These are phyloP conservation scores for Chara braunii DNA, from an alignment of 139 green algal species.

Conservation along the genomic window DNA sequence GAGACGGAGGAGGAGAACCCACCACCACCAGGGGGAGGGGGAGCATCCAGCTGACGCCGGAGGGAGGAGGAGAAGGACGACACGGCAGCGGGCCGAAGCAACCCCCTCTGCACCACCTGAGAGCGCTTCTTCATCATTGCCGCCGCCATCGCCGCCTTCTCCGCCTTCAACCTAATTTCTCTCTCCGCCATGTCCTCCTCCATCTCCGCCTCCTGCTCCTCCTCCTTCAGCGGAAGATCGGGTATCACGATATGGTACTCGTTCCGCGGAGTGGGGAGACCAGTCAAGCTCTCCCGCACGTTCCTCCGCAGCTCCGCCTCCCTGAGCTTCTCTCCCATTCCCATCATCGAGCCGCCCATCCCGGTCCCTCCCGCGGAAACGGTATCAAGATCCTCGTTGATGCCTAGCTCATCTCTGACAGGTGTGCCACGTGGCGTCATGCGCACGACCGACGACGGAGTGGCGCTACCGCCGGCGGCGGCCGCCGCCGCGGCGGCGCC, in stretches of 20 bases:
- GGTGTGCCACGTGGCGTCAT: constrained; percentile 53
- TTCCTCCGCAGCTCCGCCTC: constrained; percentile 44
- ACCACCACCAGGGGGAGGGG: too few relatives aligned
- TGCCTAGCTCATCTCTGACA: constrained; percentile 67
- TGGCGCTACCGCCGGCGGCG: constrained; percentile 9
- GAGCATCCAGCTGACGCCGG: too few relatives aligned
- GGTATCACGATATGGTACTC: constrained; percentile 78
- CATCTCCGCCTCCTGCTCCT: constrained; percentile 27
- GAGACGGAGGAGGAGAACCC: too few relatives aligned
- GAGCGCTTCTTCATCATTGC: constrained; percentile 28
- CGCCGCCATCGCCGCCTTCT: constrained; percentile 50
- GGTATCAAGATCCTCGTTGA: constrained; percentile 70
- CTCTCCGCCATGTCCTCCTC: constrained; percentile 77
- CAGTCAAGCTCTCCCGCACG: constrained; percentile 56
- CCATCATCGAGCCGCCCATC: constrained; percentile 18
- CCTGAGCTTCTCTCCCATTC: constrained; percentile 22
- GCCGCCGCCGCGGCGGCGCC: constrained; percentile 8
- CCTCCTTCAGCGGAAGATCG: constrained; percentile 48
- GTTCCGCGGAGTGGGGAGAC: constrained; percentile 76
- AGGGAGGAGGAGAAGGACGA: too few relatives aligned
- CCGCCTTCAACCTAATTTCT: constrained; percentile 45
- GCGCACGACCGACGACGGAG: constrained; percentile 28
- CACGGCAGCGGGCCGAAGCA: constrained; percentile 3
- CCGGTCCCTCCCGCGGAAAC: too few relatives aligned
- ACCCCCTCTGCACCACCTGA: constrained; percentile 7